phyloP scores from a whole-genome alignment of 1,284 basidiomycete species.

The Chalciporus sp. region DNA sequence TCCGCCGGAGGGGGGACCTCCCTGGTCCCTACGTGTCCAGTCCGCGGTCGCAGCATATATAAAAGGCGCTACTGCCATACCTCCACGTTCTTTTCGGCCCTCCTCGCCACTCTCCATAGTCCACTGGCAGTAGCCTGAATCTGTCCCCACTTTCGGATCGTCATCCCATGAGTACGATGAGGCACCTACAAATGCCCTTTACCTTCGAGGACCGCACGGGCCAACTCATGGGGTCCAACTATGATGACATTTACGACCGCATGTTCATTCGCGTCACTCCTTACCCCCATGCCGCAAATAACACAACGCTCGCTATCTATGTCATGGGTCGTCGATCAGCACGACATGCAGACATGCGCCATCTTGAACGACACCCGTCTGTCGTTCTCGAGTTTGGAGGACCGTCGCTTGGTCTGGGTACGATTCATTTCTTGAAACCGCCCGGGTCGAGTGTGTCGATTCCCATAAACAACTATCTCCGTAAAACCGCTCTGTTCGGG shows the following conservation, averaged over 20 bases:
- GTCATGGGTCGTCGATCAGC: conserved; percentile 64
- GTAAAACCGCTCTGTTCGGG: conserved; percentile 61
- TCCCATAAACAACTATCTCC: conserved; percentile 62
- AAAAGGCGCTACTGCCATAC: conserved; percentile 12
- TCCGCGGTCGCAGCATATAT: conserved; percentile 28
- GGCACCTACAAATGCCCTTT: conserved; percentile 44
- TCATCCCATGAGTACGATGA: conserved; percentile 15
- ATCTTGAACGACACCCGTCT: conserved; percentile 50
- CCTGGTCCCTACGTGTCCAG: conserved; percentile 15
- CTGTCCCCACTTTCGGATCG: background rate
- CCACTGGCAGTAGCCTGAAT: background rate
- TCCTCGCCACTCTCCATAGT: background rate
- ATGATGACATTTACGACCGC: conserved; percentile 75
- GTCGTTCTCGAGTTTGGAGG: conserved; percentile 58
- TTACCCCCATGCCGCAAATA: conserved; percentile 36
- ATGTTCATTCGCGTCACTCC: conserved; percentile 63
- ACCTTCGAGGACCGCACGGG: conserved; percentile 73
- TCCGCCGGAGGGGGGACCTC: conserved; percentile 19
- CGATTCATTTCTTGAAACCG: conserved; percentile 49
- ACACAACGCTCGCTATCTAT: conserved; percentile 50
- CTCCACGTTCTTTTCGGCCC: conserved; percentile 1
- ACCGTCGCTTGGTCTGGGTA: conserved; percentile 55
- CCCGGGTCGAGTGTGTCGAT: conserved; percentile 41
- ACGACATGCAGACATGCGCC: conserved; percentile 54
- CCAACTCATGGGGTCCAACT: conserved; percentile 56